A percentile compares a stretch with the other conserved stretches of the same genome.
Evolutionary conservation across 768 basidiomycete genomes (phyloP).

Genomic region (Boletellus ananas): DNA sequence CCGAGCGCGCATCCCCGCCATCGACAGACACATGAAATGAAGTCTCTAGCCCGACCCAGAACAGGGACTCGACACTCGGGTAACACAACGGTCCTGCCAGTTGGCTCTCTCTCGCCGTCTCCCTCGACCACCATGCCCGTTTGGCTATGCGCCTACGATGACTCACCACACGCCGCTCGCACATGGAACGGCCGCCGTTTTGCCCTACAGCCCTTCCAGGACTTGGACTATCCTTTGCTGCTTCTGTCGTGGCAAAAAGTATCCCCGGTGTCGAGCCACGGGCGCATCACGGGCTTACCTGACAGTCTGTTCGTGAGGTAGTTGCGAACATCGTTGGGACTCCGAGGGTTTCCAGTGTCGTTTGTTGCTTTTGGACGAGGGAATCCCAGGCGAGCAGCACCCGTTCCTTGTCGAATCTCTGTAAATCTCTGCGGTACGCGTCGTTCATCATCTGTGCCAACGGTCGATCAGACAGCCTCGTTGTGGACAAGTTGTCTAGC

Average conservation of each 20-base stretch:
- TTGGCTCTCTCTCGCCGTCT: neutral
- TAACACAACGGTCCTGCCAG: slow-evolving; percentile 8
- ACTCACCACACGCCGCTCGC: neutral
- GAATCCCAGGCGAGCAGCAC: slow-evolving; percentile 75
- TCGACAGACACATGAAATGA: neutral
- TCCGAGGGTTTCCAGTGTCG: slow-evolving; percentile 50
- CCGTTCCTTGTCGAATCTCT: slow-evolving; percentile 65
- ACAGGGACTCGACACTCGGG: slow-evolving; percentile 5
- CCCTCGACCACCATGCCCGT: neutral
- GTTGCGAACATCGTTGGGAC: slow-evolving; percentile 74
- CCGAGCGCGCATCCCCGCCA: neutral
- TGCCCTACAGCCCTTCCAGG: slow-evolving; percentile 46
- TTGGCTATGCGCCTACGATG: too few species aligned
- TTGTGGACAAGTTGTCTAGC: slow-evolving; percentile 4
- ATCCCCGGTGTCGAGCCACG: neutral
- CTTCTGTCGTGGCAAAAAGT: slow-evolving; percentile 38
- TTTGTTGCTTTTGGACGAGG: slow-evolving; percentile 68
- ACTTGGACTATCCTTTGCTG: slow-evolving; percentile 72
- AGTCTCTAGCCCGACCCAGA: neutral
- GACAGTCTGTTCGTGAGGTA: slow-evolving; percentile 42
- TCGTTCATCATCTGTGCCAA: slow-evolving; percentile 57
- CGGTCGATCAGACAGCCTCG: slow-evolving; percentile 11
- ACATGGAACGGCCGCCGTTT: neutral
- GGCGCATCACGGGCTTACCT: slow-evolving; percentile 42
- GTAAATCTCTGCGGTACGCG: slow-evolving; percentile 61